Conservation (phyloP, 2,329 filamentous ascomycete genomes). For the Paracamarosporium sp. region DNA sequence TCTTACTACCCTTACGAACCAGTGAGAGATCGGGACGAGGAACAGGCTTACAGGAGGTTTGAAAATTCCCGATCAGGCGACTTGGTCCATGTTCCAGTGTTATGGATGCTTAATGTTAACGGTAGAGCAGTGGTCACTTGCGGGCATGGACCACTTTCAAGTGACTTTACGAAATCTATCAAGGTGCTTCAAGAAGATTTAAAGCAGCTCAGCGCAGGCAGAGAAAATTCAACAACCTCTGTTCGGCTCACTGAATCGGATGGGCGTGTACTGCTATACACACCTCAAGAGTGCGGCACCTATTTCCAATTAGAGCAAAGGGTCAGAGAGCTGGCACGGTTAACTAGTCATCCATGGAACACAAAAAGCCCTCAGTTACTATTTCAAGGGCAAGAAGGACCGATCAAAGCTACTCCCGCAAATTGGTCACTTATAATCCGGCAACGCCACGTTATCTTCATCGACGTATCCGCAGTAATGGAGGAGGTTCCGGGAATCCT, state of each 20-base stretch:
- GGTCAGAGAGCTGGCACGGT: slow-evolving; percentile 24
- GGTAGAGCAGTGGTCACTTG: slow-evolving; percentile 33
- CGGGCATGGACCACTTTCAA: slow-evolving; percentile 27
- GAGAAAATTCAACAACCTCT: slow-evolving; percentile 13
- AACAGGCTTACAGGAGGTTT: slow-evolving; percentile 37
- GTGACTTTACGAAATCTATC: slow-evolving; percentile 36
- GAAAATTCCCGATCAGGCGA: slow-evolving; percentile 18
- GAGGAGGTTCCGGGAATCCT: background rate
- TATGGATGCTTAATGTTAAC: slow-evolving; percentile 42
- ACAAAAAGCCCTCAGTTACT: background rate
- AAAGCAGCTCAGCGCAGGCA: slow-evolving; percentile 11
- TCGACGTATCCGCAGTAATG: slow-evolving; percentile 23
- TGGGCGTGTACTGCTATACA: slow-evolving; percentile 29
- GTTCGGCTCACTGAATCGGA: slow-evolving; percentile 31
- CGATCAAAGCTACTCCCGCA: slow-evolving; percentile 17
- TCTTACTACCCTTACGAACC: slow-evolving; percentile 40
- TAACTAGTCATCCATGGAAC: background rate
- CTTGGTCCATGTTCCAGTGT: slow-evolving; percentile 35
- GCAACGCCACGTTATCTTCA: slow-evolving; percentile 23
- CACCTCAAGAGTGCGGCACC: slow-evolving; percentile 26
- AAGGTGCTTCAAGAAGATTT: slow-evolving; percentile 27
- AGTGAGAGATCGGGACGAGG: slow-evolving; percentile 35
- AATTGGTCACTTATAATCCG: slow-evolving; percentile 29
- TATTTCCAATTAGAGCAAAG: slow-evolving; percentile 42
- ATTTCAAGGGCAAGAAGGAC: slow-evolving; percentile 7